Base-by-base conservation (phyloP, 345 rosid species). In the Psidium friedrichsthalianum region DNA sequence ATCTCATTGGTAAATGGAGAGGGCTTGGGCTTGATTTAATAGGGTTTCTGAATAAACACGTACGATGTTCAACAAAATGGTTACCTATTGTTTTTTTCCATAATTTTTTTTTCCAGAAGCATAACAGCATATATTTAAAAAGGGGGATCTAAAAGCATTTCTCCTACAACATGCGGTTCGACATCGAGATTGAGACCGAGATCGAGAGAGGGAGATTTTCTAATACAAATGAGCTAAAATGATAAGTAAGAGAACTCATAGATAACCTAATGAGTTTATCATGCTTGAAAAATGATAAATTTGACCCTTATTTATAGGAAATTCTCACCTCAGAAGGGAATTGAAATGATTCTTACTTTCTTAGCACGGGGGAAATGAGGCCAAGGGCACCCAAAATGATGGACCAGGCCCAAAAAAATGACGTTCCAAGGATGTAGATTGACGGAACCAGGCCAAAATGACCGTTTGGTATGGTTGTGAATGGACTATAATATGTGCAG, bases 51-150 rank as follows among this genome's bases (percentile, higher is more conserved):
- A 4, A 52, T 52, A 52, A 52, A 24, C 25, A 2, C 61, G 1
- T 25, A 25, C 0, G 25, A n/a, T 58, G 25, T 58, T n/a, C 16
- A n/a, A 58, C 0, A 1, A 1, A 58, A 58, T 5, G 42, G 42
- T 0, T 40, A 40, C 42, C 42, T 40, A 40, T 47, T 47, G 7
- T 2, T 47, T 47, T 47, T 47, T 47, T 47, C 10, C 49, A 7
- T 47, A 47, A 47, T 47, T 47, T 47, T 47, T 47, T 47, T 47
- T 47, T 47, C 8, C 49, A 47, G 49, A 47, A 27, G 74, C 74
- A 13, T 59, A 59, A 2, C 1, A 59, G n/a, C 10, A 3, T 27
- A 5, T 59, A 2, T 58, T 55, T 59, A 59, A 27, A 6, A 27
- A 8, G 4, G 0, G 9, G 9, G 10, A 59, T 27, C 0, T 27